Percentiles rank a stretch among this genome's conserved stretches.
These are phyloP conservation scores for Ballota nigra DNA, from an alignment of 257 asterid species.

Conservation along the genomic window DNA sequence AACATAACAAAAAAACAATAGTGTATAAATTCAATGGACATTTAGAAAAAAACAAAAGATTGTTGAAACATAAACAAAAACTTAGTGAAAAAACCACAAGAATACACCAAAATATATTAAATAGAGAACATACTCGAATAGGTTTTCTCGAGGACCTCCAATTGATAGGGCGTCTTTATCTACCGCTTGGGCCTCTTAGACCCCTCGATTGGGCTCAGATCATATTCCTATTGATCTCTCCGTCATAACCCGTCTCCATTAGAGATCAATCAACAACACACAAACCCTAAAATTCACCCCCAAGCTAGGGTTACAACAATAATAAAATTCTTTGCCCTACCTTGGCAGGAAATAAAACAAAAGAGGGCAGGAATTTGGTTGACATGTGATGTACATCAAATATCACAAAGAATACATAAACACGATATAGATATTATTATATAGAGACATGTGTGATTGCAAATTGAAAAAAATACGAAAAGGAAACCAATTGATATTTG, in stretches of 20 bases:
- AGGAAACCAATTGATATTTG: slow-evolving; percentile 25
- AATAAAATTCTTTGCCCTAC: slow-evolving; percentile 25
- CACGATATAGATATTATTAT: slow-evolving; percentile 14
- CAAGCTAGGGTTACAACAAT: slow-evolving; percentile 42
- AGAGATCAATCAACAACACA: slow-evolving; percentile 43
- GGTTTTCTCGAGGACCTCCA: slow-evolving; percentile 81
- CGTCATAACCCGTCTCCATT: slow-evolving; percentile 88
- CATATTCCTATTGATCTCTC: slow-evolving; percentile 49
- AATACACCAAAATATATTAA: background rate
- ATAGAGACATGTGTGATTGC: slow-evolving; percentile 50
- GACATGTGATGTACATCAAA: too few species aligned
- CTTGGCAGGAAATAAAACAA: slow-evolving; percentile 39
- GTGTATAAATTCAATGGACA: too few species aligned
- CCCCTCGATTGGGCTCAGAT: slow-evolving; percentile 54
- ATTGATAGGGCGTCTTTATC: slow-evolving; percentile 99
- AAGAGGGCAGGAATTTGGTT: slow-evolving; percentile 31
- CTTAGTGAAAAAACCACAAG: slow-evolving; percentile 4
- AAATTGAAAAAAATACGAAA: slow-evolving; percentile 35
- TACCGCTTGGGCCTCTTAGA: slow-evolving; percentile 93
- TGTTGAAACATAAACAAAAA: background rate
- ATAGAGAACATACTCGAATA: slow-evolving; percentile 73
- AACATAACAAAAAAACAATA: too few species aligned
- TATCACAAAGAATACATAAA: slow-evolving; percentile 22
- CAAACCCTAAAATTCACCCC: slow-evolving; percentile 52
- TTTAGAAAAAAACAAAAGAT: background rate